Conservation (phyloP, 176 grass and related monocot species). For the Aegilops tauschii region DNA sequence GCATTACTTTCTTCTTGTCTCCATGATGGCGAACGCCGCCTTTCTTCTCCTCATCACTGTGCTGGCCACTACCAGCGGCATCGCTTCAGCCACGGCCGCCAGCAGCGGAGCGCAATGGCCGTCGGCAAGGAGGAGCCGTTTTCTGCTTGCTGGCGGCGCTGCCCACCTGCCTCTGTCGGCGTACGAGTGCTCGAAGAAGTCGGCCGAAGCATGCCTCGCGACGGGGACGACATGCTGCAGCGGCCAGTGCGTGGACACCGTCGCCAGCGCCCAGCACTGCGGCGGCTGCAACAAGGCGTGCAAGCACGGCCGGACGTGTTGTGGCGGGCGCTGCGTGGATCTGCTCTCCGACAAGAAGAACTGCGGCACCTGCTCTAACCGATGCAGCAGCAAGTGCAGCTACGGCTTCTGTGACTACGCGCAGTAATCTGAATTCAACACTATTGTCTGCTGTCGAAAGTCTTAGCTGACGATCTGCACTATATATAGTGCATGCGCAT, state of each 20-base stretch:
- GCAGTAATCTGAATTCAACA: background rate
- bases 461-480: too few relatives aligned
- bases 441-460: too few relatives aligned
- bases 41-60: background rate
- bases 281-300: background rate
- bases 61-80: background rate
- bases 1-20: background rate
- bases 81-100: background rate
- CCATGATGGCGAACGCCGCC: background rate
- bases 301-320: background rate
- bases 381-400: background rate
- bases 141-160: background rate
- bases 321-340: background rate
- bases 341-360: background rate
- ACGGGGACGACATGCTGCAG: constrained; percentile 9
- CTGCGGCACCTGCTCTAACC: background rate
- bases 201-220: constrained; percentile 1
- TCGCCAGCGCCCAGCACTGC: background rate
- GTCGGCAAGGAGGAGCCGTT: constrained; percentile 2
- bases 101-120: background rate
- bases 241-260: background rate
- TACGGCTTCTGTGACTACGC: background rate
- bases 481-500: too few relatives aligned
- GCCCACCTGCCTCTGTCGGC: background rate
- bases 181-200: constrained; percentile 19